phyloP scores from a whole-genome alignment of 345 rosid species.

The Salix exigua region DNA sequence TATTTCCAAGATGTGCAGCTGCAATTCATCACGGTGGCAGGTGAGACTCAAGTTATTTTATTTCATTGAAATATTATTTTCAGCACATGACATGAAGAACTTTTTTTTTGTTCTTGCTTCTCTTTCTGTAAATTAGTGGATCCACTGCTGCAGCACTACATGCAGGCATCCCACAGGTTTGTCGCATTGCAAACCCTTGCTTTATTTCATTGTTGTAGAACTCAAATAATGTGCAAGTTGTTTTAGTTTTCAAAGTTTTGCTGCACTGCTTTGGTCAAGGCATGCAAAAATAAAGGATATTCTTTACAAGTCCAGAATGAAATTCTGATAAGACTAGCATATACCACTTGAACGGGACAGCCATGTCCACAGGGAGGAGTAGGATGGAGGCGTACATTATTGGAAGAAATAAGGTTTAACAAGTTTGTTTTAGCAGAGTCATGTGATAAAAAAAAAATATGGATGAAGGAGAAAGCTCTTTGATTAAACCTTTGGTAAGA shows the following conservation, averaged over 20 bases:
- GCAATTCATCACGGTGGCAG: slow-evolving; percentile 96
- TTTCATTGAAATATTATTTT: slow-evolving; percentile 11
- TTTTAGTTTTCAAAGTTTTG: neutral
- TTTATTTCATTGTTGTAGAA: slow-evolving; percentile 8
- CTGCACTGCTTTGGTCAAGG: neutral
- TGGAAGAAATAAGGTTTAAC: too few relatives aligned
- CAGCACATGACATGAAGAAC: neutral
- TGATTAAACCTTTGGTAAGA: too few relatives aligned
- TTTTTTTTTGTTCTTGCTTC: slow-evolving; percentile 18
- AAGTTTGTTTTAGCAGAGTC: too few relatives aligned
- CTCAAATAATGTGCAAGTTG: neutral
- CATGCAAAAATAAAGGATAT: neutral
- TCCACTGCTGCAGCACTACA: slow-evolving; percentile 84
- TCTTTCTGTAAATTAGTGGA: slow-evolving; percentile 45
- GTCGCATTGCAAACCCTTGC: slow-evolving; percentile 8
- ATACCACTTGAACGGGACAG: neutral
- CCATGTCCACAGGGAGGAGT: neutral
- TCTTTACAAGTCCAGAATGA: neutral
- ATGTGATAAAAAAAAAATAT: too few relatives aligned
- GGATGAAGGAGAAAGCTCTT: too few relatives aligned
- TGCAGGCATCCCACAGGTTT: slow-evolving; percentile 82
- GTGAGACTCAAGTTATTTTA: slow-evolving; percentile 28
- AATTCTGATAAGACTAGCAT: neutral
- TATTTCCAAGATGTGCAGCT: slow-evolving; percentile 63
- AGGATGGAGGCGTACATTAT: too few relatives aligned